Evolutionary conservation across 441 rosid species (phyloP).

Genomic region (Corymbia calophylla): DNA sequence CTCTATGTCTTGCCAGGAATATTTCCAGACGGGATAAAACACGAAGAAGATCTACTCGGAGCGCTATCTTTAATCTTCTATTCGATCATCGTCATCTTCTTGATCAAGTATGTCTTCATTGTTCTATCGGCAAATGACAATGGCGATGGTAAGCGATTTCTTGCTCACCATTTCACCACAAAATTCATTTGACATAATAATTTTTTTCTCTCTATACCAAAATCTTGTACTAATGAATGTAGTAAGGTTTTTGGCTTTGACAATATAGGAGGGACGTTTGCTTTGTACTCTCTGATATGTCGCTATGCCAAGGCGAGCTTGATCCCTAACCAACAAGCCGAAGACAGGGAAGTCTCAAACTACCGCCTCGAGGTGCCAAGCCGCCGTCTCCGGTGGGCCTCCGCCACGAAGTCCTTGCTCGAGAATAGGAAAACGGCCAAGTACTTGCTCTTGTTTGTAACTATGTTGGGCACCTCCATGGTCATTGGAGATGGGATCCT

Average conservation of each 20-base stretch:
- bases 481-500: slow-evolving; percentile 34
- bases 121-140: slow-evolving; percentile 31
- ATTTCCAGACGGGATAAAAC: slow-evolving; percentile 15
- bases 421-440: slow-evolving; percentile 15
- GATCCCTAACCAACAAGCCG: slow-evolving; percentile 9
- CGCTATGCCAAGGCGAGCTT: slow-evolving; percentile 20
- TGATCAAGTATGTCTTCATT: slow-evolving; percentile 26
- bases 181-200: background rate
- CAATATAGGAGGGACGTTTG: slow-evolving; percentile 28
- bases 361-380: background rate
- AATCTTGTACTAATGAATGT: background rate
- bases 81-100: slow-evolving; percentile 22
- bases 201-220: background rate
- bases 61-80: slow-evolving; percentile 28
- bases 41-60: slow-evolving; percentile 20
- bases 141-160: slow-evolving; percentile 24
- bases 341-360: slow-evolving; percentile 12
- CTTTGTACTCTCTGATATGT: slow-evolving; percentile 28
- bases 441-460: slow-evolving; percentile 12
- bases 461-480: slow-evolving; percentile 31
- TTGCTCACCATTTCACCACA: background rate
- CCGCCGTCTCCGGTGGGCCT: slow-evolving; percentile 12
- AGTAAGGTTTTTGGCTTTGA: background rate
- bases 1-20: slow-evolving; percentile 19
- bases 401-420: slow-evolving; percentile 15